Evolutionary conservation across 768 basidiomycete species (phyloP), one percentile per base, ranked within the genome.

Genomic region (Tylopilus subfusipes): DNA sequence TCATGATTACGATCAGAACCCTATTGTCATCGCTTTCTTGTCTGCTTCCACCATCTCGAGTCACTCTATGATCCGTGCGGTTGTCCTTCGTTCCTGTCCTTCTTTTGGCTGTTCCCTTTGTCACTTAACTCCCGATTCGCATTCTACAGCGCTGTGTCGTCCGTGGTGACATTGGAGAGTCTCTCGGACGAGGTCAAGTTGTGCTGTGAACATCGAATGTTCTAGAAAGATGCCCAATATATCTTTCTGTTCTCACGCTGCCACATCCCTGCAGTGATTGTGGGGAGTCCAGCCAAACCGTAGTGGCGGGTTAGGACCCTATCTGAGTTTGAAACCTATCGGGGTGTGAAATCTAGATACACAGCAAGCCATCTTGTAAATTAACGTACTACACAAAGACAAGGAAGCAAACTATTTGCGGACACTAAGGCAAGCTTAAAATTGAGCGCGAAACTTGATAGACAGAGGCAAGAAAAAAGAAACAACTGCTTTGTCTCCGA

Each of bases 191-290:
- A 10, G 36, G 38, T 25, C 18, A 31, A 19, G 33, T 36, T 3
- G 31, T 30, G 52, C 52, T 60, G 54, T 39, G 57, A 46, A 53
- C 47, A 29, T 42, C 19, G 60, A 68, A 69, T 60, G 25, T 69
- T 71, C 68, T 55, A 64, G 70, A 70, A 58, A 4, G 0, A 24
- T 54, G 4, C 59, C 59, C 47, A 56, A 58, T 65, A 56, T 65
- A 56, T 53, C 0, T 1, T n/a, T 13, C 0, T 42, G 1, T 58
- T 70, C 52, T 29, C 64, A 63, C 58, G 50, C 51, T 42, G 18
- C 34, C 7, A 52, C 16, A 11, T 34, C 27, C n/a, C 36, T 45
- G n/a, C n/a, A n/a, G n/a, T n/a, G n/a, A n/a, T n/a, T n/a, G n/a
- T n/a, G n/a, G n/a, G n/a, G n/a, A n/a, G n/a, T n/a, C n/a, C n/a